A percentile compares a stretch with the other conserved stretches of the same genome.
phyloP scores from a whole-genome alignment of 2,329 filamentous ascomycete species.

The Alternaria triticimaculans region DNA sequence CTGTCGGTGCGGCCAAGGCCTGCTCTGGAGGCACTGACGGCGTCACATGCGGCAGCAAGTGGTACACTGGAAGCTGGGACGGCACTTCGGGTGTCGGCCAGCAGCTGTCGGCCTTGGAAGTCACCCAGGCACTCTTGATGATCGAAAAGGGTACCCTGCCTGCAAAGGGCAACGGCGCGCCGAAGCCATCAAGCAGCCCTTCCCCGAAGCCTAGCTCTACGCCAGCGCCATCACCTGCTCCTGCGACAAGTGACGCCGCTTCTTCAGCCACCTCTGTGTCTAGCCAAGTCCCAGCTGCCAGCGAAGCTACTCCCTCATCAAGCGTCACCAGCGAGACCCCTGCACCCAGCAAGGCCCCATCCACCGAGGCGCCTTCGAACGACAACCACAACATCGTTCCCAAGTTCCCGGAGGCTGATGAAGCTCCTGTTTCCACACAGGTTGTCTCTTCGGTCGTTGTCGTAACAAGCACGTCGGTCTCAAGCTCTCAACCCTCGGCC shows the following conservation, averaged over 20 bases:
- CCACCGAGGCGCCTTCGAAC: slow-evolving; percentile 4
- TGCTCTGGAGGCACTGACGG: slow-evolving; percentile 52
- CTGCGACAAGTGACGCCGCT: slow-evolving; percentile 13
- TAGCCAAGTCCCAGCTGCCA: slow-evolving; percentile 6
- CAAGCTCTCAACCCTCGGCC: slow-evolving; percentile 7
- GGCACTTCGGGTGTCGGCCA: slow-evolving; percentile 53
- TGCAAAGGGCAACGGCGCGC: slow-evolving; percentile 30
- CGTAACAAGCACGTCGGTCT: slow-evolving; percentile 4
- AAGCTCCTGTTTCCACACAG: background rate
- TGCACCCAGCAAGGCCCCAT: slow-evolving; percentile 3
- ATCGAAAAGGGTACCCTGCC: slow-evolving; percentile 42
- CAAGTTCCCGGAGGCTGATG: slow-evolving; percentile 12
- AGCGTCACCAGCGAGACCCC: background rate
- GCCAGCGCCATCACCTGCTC: background rate
- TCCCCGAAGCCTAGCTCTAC: slow-evolving; percentile 26
- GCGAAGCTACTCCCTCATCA: slow-evolving; percentile 6
- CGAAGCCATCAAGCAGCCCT: slow-evolving; percentile 21
- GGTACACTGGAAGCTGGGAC: slow-evolving; percentile 54
- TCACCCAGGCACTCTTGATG: slow-evolving; percentile 53
- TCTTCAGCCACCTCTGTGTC: background rate
- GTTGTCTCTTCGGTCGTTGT: slow-evolving; percentile 1
- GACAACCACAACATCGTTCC: background rate
- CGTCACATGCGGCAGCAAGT: slow-evolving; percentile 54
- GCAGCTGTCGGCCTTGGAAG: slow-evolving; percentile 54
- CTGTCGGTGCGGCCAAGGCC: slow-evolving; percentile 51